phyloP scores from a whole-genome alignment of 371 early-diverging fungal genomes.

The Choanephora cucurbitarum region DNA sequence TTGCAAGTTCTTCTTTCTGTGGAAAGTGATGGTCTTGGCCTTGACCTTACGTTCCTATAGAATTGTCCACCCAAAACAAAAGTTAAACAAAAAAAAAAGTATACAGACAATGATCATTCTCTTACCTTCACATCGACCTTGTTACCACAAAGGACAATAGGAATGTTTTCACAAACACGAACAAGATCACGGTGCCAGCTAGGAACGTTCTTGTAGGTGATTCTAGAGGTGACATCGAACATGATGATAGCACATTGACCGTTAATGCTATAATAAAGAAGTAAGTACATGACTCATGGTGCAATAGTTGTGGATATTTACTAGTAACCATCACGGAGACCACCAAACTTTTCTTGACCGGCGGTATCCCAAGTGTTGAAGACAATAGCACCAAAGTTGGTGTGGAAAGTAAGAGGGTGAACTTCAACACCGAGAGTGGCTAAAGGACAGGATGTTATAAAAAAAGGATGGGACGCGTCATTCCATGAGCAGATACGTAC shows the following conservation, averaged over 20 bases:
- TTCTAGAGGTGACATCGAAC: constrained; percentile 99
- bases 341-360: constrained; percentile 99
- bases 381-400: constrained; percentile 94
- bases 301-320: too few relatives aligned
- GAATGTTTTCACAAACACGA: constrained; percentile 99
- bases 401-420: constrained; percentile 96
- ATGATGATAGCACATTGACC: constrained; percentile 99
- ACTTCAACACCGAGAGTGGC: constrained; percentile 99
- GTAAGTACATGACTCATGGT: too few relatives aligned
- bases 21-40: constrained; percentile 99
- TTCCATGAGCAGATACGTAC: constrained; percentile 66
- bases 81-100: too few relatives aligned
- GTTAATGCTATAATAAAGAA: constrained; percentile 71
- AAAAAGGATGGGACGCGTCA: constrained; percentile 12
- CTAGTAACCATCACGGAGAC: constrained; percentile 99
- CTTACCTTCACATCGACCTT: constrained; percentile 97
- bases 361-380: constrained; percentile 99
- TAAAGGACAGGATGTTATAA: constrained; percentile 20
- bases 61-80: too few relatives aligned
- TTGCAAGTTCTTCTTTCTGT: constrained; percentile 99
- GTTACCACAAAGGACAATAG: constrained; percentile 99
- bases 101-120: too few relatives aligned
- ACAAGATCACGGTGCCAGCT: constrained; percentile 99
- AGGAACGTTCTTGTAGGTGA: constrained; percentile 99
- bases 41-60: constrained; percentile 98